phyloP scores from a whole-genome alignment of 768 basidiomycete genomes.

The Hygrophoropsis aurantiaca region DNA sequence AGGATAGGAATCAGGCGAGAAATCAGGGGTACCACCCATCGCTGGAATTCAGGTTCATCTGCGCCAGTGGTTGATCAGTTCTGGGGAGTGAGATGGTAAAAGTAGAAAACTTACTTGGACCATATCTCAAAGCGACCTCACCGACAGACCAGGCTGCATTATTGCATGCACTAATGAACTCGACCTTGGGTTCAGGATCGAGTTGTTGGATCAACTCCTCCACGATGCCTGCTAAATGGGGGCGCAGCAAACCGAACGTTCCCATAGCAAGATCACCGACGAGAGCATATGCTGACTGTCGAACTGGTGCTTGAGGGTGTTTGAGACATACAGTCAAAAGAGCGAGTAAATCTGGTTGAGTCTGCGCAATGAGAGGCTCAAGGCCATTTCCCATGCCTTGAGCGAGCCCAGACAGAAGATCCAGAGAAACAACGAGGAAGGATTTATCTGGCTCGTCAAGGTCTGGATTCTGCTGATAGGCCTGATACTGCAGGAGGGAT shows the following conservation, averaged over 20 bases:
- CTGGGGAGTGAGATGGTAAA: constrained; percentile 1
- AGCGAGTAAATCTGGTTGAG: constrained; percentile 75
- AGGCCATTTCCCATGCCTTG: constrained; percentile 87
- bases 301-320: constrained; percentile 93
- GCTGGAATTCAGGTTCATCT: constrained; percentile 87
- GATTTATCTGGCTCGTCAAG: constrained; percentile 95
- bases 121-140: constrained; percentile 92
- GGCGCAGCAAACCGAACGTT: constrained; percentile 83
- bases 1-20: constrained; percentile 90
- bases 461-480: constrained; percentile 84
- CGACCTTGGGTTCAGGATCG: constrained; percentile 88
- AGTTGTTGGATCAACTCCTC: constrained; percentile 85
- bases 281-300: constrained; percentile 97
- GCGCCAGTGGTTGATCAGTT: constrained; percentile 10
- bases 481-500: constrained; percentile 82
- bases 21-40: constrained; percentile 87
- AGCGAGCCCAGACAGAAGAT: constrained; percentile 91
- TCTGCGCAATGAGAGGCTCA: constrained; percentile 65
- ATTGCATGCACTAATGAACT: constrained; percentile 96
- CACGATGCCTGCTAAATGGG: constrained; percentile 88
- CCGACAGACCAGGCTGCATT: constrained; percentile 99
- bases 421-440: constrained; percentile 97
- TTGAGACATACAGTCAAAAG: constrained; percentile 88
- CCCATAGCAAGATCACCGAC: constrained; percentile 98
- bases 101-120: constrained; percentile 63